Evolutionary conservation across 495 filamentous ascomycete species (phyloP), one percentile per base, ranked within the genome.

Genomic region (Letharia lupina): DNA sequence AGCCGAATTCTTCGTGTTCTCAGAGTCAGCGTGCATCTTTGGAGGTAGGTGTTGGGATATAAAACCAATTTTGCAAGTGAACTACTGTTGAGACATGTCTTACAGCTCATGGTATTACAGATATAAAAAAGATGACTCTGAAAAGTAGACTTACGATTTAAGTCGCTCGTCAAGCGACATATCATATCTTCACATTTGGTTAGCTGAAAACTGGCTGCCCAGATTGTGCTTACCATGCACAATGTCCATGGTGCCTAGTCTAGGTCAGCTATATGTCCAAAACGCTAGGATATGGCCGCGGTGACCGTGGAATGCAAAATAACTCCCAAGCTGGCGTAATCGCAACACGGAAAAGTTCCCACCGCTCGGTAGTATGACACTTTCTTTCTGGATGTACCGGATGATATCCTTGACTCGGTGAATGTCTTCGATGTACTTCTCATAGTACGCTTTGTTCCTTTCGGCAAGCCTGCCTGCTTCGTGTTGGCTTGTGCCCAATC

Each of bases 381-480:
- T 80, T 61, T 84, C 80, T 23, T 82, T 76, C 6, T 76, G 75
- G 68, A 95, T 83, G 67, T 89, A 81, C 39, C 78, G 70, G 60
- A 89, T 77, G 54, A 96, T 82, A 23, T 76, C 75, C 67, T 87
- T 87, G 35, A 97, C 86, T n/a, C 81, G 76, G 18, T 82, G 79
- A n/a, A 88, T 77, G 74, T 98, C 93, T 65, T 91, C 89, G 3
- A 91, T 89, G 67, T 86, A 97, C 69, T 96, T 97, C 52, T 75
- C 69, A 75, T 96, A 96, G 74, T 94, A 98, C 7, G 81, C 84
- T 44, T 79, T 70, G 72, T 97, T 97, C 59, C 86, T 77, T 69
- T 83, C 71, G 10, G 73, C 74, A 10, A 91, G 82, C 72, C 88
- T 89, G 65, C 45, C 45, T 47, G 20, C 18, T n/a, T 8, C 45